Percentiles rank a stretch among this genome's conserved stretches.
These are phyloP conservation scores for Dendrostoma leiphaemia DNA, from an alignment of 2,329 filamentous ascomycete genomes.

Conservation along the genomic window DNA sequence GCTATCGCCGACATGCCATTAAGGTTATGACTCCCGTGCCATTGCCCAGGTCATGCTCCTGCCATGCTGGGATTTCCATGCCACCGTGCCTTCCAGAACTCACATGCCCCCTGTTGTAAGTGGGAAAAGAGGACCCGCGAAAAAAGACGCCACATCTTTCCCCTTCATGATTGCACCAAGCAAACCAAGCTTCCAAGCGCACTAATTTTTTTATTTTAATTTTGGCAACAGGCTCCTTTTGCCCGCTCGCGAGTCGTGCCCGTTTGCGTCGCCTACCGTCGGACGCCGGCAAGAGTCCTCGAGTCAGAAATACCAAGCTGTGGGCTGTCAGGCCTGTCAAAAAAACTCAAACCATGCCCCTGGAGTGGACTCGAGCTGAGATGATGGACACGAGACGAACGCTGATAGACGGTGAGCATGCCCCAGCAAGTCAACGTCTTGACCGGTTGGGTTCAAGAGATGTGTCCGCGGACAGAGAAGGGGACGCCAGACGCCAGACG, in stretches of 20 bases:
- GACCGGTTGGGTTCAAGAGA: neutral
- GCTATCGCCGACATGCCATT: constrained; percentile 15
- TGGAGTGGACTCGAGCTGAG: neutral
- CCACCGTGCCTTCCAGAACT: no score
- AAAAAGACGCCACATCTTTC: constrained; percentile 5
- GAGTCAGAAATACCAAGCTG: neutral
- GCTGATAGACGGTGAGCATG: neutral
- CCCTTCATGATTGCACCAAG: no score
- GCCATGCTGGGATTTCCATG: no score
- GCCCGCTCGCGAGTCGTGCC: neutral
- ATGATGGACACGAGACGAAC: neutral
- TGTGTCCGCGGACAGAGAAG: neutral
- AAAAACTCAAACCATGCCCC: neutral
- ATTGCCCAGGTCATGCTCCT: neutral
- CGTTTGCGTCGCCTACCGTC: neutral
- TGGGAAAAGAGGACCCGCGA: no score
- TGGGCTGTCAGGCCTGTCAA: no score
- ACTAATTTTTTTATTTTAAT: constrained; percentile 2
- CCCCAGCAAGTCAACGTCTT: neutral
- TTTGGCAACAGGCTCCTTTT: constrained; percentile 15
- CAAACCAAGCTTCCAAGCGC: no score
- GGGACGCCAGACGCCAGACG: neutral
- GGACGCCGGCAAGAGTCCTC: neutral
- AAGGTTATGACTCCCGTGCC: constrained; percentile 13
- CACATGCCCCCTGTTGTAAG: no score